Evolutionary conservation across 768 basidiomycete genomes (phyloP).

Genomic region (Mycena vulgaris): DNA sequence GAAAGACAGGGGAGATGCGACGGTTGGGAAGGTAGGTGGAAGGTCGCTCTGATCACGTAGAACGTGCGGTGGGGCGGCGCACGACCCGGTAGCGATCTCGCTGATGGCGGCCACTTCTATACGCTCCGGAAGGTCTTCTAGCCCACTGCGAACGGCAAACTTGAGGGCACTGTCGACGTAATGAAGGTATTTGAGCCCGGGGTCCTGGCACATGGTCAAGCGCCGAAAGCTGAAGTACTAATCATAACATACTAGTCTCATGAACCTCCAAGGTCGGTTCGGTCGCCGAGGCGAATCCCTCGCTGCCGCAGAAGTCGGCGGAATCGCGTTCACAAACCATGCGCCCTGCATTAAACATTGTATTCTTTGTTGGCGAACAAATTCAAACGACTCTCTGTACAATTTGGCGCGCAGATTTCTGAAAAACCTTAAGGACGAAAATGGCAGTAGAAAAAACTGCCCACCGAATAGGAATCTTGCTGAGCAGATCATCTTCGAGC

Average conservation of each 20-base stretch:
- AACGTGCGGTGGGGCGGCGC: slow-evolving; percentile 77
- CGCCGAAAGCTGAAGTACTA: background rate
- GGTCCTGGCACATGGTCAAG: slow-evolving; percentile 67
- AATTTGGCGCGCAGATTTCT: slow-evolving; percentile 90
- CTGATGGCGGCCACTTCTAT: slow-evolving; percentile 86
- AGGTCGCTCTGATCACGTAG: slow-evolving; percentile 74
- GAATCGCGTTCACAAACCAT: slow-evolving; percentile 91
- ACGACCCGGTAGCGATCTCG: slow-evolving; percentile 85
- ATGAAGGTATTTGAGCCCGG: slow-evolving; percentile 84
- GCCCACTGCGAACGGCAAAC: slow-evolving; percentile 82
- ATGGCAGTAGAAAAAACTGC: slow-evolving; percentile 44
- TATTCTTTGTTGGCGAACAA: slow-evolving; percentile 90
- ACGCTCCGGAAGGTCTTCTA: slow-evolving; percentile 90
- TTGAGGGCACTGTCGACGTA: slow-evolving; percentile 88
- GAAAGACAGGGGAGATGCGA: slow-evolving; percentile 81
- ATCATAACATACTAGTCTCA: slow-evolving; percentile 76
- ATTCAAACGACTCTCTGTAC: slow-evolving; percentile 92
- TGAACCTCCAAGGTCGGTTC: slow-evolving; percentile 85
- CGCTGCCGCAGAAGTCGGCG: slow-evolving; percentile 60
- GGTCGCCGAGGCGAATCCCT: slow-evolving; percentile 72
- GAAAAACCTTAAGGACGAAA: slow-evolving; percentile 7
- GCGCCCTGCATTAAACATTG: slow-evolving; percentile 91
- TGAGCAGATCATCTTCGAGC: slow-evolving; percentile 88
- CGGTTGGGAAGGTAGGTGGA: slow-evolving; percentile 65
- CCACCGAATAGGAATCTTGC: slow-evolving; percentile 89